A percentile compares a stretch with the other conserved stretches of the same genome.
phyloP scores from a whole-genome alignment of 148 eudicot species.

The Rhododendron ovatum region DNA sequence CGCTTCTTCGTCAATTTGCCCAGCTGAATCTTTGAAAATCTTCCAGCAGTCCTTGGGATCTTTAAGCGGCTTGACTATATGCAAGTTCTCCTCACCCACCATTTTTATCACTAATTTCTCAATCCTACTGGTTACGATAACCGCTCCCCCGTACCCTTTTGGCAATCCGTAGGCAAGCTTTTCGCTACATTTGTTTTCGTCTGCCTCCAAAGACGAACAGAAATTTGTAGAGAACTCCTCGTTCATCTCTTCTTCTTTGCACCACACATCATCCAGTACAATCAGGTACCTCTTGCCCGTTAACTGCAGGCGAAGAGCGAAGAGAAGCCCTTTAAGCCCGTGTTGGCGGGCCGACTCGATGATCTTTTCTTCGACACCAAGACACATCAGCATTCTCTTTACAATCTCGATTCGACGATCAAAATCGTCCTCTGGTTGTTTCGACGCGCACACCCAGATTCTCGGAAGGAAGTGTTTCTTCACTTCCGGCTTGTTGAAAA shows the following conservation, averaged over 20 bases:
- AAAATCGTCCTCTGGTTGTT: background rate
- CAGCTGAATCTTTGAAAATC: conserved; percentile 18
- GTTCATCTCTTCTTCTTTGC: background rate
- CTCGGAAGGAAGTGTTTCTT: conserved; percentile 15
- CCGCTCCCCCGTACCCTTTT: conserved; percentile 27
- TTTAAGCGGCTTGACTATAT: conserved; percentile 6
- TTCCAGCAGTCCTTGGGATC: conserved; percentile 11
- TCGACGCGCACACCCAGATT: conserved; percentile 32
- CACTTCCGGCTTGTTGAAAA: conserved; percentile 14
- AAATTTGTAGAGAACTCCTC: background rate
- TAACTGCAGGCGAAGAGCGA: conserved; percentile 19
- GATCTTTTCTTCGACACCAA: conserved; percentile 23
- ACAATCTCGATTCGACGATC: conserved; percentile 19
- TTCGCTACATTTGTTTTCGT: background rate
- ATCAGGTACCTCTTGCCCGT: conserved; percentile 26
- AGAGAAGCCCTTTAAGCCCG: conserved; percentile 16
- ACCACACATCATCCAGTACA: conserved; percentile 30
- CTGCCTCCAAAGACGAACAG: background rate
- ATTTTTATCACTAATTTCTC: conserved; percentile 9
- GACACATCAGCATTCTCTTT: conserved; percentile 23
- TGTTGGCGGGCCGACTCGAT: background rate
- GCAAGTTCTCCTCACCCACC: conserved; percentile 28
- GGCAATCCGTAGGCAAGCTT: conserved; percentile 26
- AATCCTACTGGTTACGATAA: conserved; percentile 19
- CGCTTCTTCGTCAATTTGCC: background rate